Evolutionary conservation across 495 filamentous ascomycete genomes (phyloP).

Genomic region (Collariella sp.): DNA sequence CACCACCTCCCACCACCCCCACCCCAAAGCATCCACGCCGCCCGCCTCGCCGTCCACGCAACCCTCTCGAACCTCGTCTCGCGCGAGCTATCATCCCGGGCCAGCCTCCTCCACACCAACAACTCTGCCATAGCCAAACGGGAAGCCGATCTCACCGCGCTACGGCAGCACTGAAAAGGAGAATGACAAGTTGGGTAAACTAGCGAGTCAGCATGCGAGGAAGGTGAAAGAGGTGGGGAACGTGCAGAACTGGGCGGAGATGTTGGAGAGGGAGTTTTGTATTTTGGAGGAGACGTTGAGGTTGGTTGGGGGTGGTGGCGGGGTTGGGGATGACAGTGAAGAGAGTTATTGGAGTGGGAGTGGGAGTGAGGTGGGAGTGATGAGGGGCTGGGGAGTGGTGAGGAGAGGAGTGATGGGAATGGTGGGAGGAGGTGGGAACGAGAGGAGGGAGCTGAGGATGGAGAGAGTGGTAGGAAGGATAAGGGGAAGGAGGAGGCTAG

Average conservation of each 20-base stretch:
- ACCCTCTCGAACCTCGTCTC: constrained; percentile 69
- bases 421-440: not conserved
- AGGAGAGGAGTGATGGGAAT: not conserved
- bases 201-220: constrained; percentile 58
- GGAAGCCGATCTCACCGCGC: constrained; percentile 56
- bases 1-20: not conserved
- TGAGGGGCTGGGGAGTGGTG: not conserved
- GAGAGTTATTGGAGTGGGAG: constrained; percentile 25
- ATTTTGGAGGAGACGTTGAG: constrained; percentile 81
- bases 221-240: constrained; percentile 89
- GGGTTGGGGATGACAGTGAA: constrained; percentile 26
- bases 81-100: constrained; percentile 61
- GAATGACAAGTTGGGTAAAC: constrained; percentile 58
- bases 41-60: constrained; percentile 67
- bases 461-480: not conserved
- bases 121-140: constrained; percentile 59
- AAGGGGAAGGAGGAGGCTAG: not conserved
- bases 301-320: constrained; percentile 39
- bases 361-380: constrained; percentile 6
- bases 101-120: constrained; percentile 67
- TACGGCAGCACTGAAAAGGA: constrained; percentile 59
- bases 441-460: not conserved
- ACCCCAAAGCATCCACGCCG: constrained; percentile 38
- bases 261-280: constrained; percentile 83
- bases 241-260: constrained; percentile 96